These are phyloP conservation scores for Eugenia klotzschiana DNA, from an alignment of 441 rosid genomes.

Conservation along the genomic window DNA sequence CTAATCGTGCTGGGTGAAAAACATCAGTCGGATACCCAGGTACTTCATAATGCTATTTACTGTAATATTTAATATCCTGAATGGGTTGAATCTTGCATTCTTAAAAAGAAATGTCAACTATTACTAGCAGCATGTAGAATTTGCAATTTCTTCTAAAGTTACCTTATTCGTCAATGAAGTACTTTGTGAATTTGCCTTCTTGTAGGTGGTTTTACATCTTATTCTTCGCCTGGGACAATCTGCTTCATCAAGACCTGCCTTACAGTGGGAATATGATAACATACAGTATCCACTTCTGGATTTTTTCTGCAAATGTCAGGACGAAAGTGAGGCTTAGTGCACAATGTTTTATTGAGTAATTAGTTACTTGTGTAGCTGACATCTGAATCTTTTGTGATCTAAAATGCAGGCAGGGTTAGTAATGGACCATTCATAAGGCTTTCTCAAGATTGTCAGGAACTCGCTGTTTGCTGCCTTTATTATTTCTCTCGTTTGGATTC, in stretches of 20 bases:
- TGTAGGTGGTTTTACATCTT: conserved; percentile 59
- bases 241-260: conserved; percentile 23
- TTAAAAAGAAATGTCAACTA: neutral
- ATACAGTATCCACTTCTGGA: conserved; percentile 32
- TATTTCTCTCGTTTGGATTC: conserved; percentile 50
- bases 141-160: neutral
- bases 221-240: conserved; percentile 56
- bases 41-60: conserved; percentile 1
- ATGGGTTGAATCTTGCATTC: neutral
- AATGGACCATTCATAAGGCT: conserved; percentile 70
- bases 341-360: neutral
- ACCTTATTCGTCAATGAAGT: neutral
- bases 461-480: conserved; percentile 52
- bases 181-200: conserved; percentile 3
- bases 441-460: conserved; percentile 54
- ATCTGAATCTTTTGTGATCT: neutral
- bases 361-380: conserved; percentile 2
- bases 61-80: neutral
- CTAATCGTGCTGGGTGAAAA: conserved; percentile 46
- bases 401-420: conserved; percentile 29
- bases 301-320: conserved; percentile 36
- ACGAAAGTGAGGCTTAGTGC: conserved; percentile 29
- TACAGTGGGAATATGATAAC: conserved; percentile 37
- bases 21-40: conserved; percentile 52
- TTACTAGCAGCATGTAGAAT: neutral